Evolutionary conservation across 1,284 basidiomycete species (phyloP).

Genomic region (Apiotrichum domesticum): DNA sequence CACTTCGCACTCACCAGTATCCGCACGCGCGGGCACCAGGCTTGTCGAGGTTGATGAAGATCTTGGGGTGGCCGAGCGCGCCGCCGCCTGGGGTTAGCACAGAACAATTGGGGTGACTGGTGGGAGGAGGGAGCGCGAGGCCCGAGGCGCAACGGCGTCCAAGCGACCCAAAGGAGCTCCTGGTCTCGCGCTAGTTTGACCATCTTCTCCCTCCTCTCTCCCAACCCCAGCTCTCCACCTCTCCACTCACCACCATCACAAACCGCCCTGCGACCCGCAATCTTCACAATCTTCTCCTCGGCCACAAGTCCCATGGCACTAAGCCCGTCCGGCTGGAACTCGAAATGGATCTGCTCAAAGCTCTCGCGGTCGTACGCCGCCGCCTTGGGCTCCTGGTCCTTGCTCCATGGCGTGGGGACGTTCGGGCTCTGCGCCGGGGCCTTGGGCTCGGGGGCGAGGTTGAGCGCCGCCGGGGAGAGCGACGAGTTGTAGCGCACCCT

Average conservation of each 20-base stretch:
- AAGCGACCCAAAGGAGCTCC: no score
- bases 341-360: slow-evolving; percentile 85
- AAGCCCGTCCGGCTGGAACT: slow-evolving; percentile 58
- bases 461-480: neutral
- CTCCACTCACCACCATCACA: slow-evolving; percentile 82
- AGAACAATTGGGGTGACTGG: no score
- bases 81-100: slow-evolving; percentile 64
- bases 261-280: slow-evolving; percentile 71
- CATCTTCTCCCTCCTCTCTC: no score
- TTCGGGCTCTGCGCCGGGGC: slow-evolving; percentile 63
- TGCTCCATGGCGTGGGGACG: slow-evolving; percentile 68
- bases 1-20: slow-evolving; percentile 66
- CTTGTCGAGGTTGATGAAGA: slow-evolving; percentile 88
- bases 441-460: slow-evolving; percentile 3
- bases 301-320: slow-evolving; percentile 50
- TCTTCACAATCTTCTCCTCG: slow-evolving; percentile 75
- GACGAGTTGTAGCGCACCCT: neutral
- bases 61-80: slow-evolving; percentile 92
- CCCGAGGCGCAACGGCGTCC: no score
- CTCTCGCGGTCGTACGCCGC: slow-evolving; percentile 30
- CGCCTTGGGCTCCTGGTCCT: slow-evolving; percentile 55
- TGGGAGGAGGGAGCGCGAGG: no score
- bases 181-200: no score
- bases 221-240: no score
- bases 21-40: slow-evolving; percentile 58